Evolutionary conservation across 1,139 yeast species (phyloP).

Genomic region (Debaryomyces psychrophilus): DNA sequence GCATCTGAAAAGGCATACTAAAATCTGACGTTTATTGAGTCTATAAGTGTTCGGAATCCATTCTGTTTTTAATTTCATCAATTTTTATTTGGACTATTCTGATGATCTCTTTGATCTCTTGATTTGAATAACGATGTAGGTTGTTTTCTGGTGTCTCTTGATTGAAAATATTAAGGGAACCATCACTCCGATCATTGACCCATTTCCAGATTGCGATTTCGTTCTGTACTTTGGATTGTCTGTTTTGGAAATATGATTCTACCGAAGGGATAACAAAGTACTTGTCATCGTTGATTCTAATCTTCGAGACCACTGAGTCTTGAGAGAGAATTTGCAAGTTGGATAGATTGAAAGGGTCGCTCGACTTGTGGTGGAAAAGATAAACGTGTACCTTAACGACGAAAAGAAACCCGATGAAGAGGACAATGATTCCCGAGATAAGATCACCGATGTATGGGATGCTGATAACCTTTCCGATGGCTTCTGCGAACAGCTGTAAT

Average conservation of each 20-base stretch:
- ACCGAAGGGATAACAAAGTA: slow-evolving; percentile 51
- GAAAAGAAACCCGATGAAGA: slow-evolving; percentile 1
- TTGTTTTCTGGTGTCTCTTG: slow-evolving; percentile 6
- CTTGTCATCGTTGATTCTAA: slow-evolving; percentile 44
- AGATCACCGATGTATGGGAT: slow-evolving; percentile 31
- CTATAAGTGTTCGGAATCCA: slow-evolving; percentile 3
- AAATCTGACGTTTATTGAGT: neutral
- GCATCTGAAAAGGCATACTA: neutral
- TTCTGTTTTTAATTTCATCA: slow-evolving; percentile 24
- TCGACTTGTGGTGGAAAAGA: neutral
- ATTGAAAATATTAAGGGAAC: slow-evolving; percentile 20
- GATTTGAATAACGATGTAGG: slow-evolving; percentile 34
- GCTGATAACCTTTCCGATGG: slow-evolving; percentile 36
- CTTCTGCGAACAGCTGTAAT: slow-evolving; percentile 27
- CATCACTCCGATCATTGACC: slow-evolving; percentile 61
- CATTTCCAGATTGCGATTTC: slow-evolving; percentile 81
- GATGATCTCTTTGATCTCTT: slow-evolving; percentile 59
- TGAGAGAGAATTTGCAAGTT: slow-evolving; percentile 7
- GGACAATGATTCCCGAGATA: slow-evolving; percentile 24
- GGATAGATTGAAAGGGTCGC: neutral
- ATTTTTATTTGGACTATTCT: slow-evolving; percentile 56
- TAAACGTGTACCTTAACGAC: slow-evolving; percentile 2
- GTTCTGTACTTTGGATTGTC: slow-evolving; percentile 41
- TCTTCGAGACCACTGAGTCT: slow-evolving; percentile 22
- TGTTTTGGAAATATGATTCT: slow-evolving; percentile 42